phyloP scores from a whole-genome alignment of 2,329 filamentous ascomycete genomes.

The Xylariaceae sp. region DNA sequence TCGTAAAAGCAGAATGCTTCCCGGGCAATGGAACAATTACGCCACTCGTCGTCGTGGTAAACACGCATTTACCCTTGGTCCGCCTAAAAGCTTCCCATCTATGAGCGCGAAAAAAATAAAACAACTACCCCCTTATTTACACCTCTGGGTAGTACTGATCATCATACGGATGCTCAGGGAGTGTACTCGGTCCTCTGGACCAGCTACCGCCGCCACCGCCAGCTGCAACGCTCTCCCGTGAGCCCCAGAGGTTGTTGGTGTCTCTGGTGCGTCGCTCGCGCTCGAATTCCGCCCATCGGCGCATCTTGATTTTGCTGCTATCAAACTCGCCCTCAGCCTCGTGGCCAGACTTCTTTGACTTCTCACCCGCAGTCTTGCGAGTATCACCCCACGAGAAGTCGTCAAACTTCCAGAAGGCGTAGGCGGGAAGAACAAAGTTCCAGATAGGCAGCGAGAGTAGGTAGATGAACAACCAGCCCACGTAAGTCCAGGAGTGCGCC shows the following conservation, averaged over 20 bases:
- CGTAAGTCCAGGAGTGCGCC: conserved; percentile 86
- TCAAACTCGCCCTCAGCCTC: conserved; percentile 96
- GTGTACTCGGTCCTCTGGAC: conserved; percentile 36
- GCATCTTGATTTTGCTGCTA: conserved; percentile 98
- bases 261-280: conserved; percentile 48
- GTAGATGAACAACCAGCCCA: conserved; percentile 97
- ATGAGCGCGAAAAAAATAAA: neutral
- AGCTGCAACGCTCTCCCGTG: conserved; percentile 46
- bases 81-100: neutral
- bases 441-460: conserved; percentile 87
- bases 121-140: conserved; percentile 29
- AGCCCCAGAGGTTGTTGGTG: conserved; percentile 45
- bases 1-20: too few relatives aligned
- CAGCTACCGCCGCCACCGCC: conserved; percentile 41
- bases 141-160: conserved; percentile 54
- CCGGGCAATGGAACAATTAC: too few relatives aligned
- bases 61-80: neutral
- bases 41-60: neutral
- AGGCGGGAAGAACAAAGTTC: conserved; percentile 93
- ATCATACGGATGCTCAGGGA: conserved; percentile 41
- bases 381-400: conserved; percentile 99
- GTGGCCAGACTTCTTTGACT: conserved; percentile 77
- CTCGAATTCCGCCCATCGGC: conserved; percentile 96
- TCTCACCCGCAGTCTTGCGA: conserved; percentile 87
- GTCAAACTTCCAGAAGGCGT: conserved; percentile 99